phyloP scores from a whole-genome alignment of 2,329 filamentous ascomycete genomes.

The Atkinsonella texensis region DNA sequence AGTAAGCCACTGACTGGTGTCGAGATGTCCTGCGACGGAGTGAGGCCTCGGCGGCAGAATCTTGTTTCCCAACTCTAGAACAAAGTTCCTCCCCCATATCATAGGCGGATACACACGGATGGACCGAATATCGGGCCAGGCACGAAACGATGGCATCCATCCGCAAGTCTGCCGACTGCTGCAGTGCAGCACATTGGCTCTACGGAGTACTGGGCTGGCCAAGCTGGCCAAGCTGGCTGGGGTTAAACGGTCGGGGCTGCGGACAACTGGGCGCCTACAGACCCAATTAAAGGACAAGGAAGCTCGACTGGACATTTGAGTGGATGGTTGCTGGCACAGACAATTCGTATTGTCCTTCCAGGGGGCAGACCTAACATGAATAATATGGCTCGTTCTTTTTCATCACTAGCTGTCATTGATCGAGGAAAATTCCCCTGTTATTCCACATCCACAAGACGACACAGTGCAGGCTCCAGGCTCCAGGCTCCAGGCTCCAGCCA shows the following conservation, averaged over 20 bases:
- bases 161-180: not conserved
- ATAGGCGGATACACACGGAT: not conserved
- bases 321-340: not conserved
- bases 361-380: too few relatives aligned
- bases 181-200: too few relatives aligned
- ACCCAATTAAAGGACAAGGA: constrained; percentile 18
- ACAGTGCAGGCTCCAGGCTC: too few relatives aligned
- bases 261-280: constrained; percentile 21
- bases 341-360: not conserved
- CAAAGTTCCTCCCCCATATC: not conserved
- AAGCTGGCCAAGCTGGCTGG: constrained; percentile 5
- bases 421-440: too few relatives aligned
- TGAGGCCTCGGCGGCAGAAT: not conserved
- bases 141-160: not conserved
- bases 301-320: not conserved
- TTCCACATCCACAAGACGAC: too few relatives aligned
- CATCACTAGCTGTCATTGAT: too few relatives aligned
- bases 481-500: too few relatives aligned
- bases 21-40: too few relatives aligned
- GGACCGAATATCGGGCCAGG: not conserved
- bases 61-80: not conserved
- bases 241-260: constrained; percentile 7
- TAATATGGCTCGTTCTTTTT: not conserved
- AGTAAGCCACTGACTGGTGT: not conserved
- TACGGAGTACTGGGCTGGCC: too few relatives aligned